Conservation (phyloP, 2,329 filamentous ascomycete species). For the Verticillium tricorpus region DNA sequence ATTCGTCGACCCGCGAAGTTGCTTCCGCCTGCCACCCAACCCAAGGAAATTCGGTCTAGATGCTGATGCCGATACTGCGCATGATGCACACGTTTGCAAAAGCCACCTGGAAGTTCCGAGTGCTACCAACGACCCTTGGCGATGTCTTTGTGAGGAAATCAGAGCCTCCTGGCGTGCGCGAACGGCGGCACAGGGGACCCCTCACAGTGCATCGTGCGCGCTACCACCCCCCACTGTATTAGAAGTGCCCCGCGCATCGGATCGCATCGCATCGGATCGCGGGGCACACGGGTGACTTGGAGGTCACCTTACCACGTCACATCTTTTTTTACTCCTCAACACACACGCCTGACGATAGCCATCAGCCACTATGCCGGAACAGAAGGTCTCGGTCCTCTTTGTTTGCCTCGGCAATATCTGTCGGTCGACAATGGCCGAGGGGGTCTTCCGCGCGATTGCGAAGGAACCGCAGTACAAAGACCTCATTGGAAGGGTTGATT, state of each 20-base stretch:
- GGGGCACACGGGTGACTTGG: neutral
- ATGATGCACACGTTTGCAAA: too few species aligned
- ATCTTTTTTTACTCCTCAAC: neutral
- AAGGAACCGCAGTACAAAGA: constrained; percentile 55
- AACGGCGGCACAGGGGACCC: neutral
- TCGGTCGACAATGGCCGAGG: constrained; percentile 91
- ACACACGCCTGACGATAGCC: neutral
- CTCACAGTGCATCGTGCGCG: neutral
- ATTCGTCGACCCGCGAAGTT: too few species aligned
- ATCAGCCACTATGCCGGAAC: constrained; percentile 29
- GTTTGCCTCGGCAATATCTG: constrained; percentile 98
- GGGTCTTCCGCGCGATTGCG: constrained; percentile 73
- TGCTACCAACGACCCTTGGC: too few species aligned
- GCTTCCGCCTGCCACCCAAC: too few species aligned
- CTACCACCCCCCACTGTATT: neutral
- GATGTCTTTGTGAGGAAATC: too few species aligned
- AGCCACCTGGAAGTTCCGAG: too few species aligned
- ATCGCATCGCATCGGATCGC: neutral
- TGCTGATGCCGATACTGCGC: too few species aligned
- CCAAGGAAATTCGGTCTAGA: too few species aligned
- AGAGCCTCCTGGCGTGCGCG: too few species aligned
- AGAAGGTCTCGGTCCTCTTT: constrained; percentile 70
- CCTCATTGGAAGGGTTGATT: constrained; percentile 69
- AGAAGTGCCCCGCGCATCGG: neutral
- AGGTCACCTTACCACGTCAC: constrained; percentile 4